phyloP scores from a whole-genome alignment of 2,329 filamentous ascomycete genomes.

The Aspergillus sp. region DNA sequence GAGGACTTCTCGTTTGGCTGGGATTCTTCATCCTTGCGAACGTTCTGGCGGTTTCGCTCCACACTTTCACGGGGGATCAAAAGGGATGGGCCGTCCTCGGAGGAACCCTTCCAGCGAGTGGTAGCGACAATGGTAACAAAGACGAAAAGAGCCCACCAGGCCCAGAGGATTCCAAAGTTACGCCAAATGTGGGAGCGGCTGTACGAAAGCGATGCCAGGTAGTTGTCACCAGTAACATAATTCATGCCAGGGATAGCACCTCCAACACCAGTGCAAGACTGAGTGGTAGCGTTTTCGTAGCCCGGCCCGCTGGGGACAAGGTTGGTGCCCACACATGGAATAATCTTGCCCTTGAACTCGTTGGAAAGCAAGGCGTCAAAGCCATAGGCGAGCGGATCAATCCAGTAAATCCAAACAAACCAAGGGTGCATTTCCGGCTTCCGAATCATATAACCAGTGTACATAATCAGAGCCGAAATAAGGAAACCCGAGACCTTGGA shows the following conservation, averaged over 20 bases:
- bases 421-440: slow-evolving; percentile 53
- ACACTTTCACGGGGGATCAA: slow-evolving; percentile 63
- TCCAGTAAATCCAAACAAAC: slow-evolving; percentile 50
- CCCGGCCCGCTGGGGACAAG: slow-evolving; percentile 36
- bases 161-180: slow-evolving; percentile 63
- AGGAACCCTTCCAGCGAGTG: slow-evolving; percentile 54
- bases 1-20: slow-evolving; percentile 27
- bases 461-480: slow-evolving; percentile 39
- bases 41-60: slow-evolving; percentile 34
- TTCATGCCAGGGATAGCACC: slow-evolving; percentile 54
- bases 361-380: slow-evolving; percentile 40
- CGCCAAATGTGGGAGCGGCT: slow-evolving; percentile 55
- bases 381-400: slow-evolving; percentile 39
- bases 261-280: slow-evolving; percentile 52
- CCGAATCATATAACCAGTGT: slow-evolving; percentile 46
- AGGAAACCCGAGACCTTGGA: slow-evolving; percentile 52
- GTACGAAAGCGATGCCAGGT: slow-evolving; percentile 57
- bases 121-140: slow-evolving; percentile 60
- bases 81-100: slow-evolving; percentile 55
- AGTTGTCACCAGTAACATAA: slow-evolving; percentile 58
- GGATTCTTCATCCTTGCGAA: slow-evolving; percentile 52
- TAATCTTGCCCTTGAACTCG: slow-evolving; percentile 36
- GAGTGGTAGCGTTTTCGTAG: slow-evolving; percentile 24
- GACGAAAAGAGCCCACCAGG: slow-evolving; percentile 62
- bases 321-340: slow-evolving; percentile 38